These are phyloP conservation scores for Gaertneriomyces sp. DNA, from an alignment of 192 early-diverging fungal species.

Conservation along the genomic window DNA sequence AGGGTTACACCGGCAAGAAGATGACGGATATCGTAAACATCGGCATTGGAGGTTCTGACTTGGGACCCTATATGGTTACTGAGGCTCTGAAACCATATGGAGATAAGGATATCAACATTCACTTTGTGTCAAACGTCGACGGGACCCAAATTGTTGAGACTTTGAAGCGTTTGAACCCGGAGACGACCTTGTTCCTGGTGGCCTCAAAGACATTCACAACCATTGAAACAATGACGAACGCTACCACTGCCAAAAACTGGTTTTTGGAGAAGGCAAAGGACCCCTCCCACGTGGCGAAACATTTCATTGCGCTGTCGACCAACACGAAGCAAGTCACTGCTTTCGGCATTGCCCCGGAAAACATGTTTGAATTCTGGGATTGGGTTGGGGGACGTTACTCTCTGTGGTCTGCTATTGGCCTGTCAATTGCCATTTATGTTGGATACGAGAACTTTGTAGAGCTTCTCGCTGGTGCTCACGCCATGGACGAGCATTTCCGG, in stretches of 20 bases:
- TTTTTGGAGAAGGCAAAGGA: conserved; percentile 83
- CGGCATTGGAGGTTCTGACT: conserved; percentile 97
- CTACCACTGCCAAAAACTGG: conserved; percentile 89
- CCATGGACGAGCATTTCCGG: conserved; percentile 95
- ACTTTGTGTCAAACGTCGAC: conserved; percentile 98
- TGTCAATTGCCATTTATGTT: conserved; percentile 93
- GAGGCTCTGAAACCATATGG: conserved; percentile 95
- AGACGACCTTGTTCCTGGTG: conserved; percentile 89
- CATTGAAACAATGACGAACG: conserved; percentile 98
- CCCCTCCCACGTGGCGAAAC: conserved; percentile 86
- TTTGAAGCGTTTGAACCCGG: conserved; percentile 79
- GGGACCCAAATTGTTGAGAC: conserved; percentile 96
- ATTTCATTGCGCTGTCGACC: conserved; percentile 97
- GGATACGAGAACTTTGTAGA: conserved; percentile 92
- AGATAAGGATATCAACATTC: conserved; percentile 70
- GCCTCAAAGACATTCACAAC: conserved; percentile 99
- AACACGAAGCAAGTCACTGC: conserved; percentile 82
- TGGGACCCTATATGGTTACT: conserved; percentile 99
- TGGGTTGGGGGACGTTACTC: conserved; percentile 99
- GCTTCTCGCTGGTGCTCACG: conserved; percentile 86
- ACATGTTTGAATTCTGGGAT: conserved; percentile 99
- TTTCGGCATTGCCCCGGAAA: conserved; percentile 91
- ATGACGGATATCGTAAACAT: conserved; percentile 98
- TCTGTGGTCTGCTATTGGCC: conserved; percentile 98
- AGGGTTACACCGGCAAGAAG: conserved; percentile 89